phyloP scores from a whole-genome alignment of 805 yeast species.

The Yarrowia sp. region DNA sequence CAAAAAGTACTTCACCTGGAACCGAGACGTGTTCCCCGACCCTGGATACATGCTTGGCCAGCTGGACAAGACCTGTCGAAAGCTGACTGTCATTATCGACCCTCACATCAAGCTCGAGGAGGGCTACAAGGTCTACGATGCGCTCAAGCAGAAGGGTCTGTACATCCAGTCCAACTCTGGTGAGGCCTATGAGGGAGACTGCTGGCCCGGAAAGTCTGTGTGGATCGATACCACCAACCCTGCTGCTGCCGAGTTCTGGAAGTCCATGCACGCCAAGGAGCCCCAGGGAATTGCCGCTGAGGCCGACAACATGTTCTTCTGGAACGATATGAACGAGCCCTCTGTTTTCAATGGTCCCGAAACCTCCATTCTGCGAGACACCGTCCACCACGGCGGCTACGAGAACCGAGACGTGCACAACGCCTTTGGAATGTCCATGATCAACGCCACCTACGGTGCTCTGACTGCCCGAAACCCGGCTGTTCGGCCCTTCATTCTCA shows the following conservation, averaged over 20 bases:
- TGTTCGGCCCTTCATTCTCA: slow-evolving; percentile 76
- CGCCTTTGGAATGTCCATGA: slow-evolving; percentile 72
- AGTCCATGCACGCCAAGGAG: slow-evolving; percentile 38
- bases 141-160: slow-evolving; percentile 43
- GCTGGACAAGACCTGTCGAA: slow-evolving; percentile 70
- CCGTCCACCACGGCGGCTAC: slow-evolving; percentile 70
- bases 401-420: slow-evolving; percentile 94
- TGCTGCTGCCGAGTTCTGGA: slow-evolving; percentile 39
- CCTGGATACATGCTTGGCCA: slow-evolving; percentile 64
- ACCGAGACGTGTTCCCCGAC: slow-evolving; percentile 64
- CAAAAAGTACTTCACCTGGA: slow-evolving; percentile 92
- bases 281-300: slow-evolving; percentile 41
- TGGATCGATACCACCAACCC: slow-evolving; percentile 90
- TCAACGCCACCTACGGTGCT: slow-evolving; percentile 73
- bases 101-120: slow-evolving; percentile 71
- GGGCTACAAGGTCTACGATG: slow-evolving; percentile 62
- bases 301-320: slow-evolving; percentile 67
- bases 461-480: slow-evolving; percentile 49
- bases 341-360: slow-evolving; percentile 95
- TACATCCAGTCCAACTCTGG: slow-evolving; percentile 50
- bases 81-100: slow-evolving; percentile 80
- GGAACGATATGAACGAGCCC: slow-evolving; percentile 99
- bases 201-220: slow-evolving; percentile 96
- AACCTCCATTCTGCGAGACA: slow-evolving; percentile 80
- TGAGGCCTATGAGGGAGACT: slow-evolving; percentile 69